phyloP scores from a whole-genome alignment of 441 rosid species.

The Lagerstroemia fauriei region DNA sequence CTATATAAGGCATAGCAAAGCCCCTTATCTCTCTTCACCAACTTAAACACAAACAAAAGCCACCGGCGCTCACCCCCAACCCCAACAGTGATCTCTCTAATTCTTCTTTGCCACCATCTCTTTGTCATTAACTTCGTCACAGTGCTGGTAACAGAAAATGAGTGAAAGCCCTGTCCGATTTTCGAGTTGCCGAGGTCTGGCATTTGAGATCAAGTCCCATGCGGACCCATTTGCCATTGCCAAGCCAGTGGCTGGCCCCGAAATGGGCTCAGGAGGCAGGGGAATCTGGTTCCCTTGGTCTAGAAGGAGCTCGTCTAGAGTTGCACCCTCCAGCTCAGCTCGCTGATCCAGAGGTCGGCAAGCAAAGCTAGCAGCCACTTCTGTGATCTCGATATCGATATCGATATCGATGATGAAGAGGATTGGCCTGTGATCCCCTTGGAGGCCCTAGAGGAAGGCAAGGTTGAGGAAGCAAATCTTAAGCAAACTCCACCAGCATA shows the following conservation, averaged over 20 bases:
- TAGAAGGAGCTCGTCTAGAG: slow-evolving; percentile 16
- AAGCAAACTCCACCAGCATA: slow-evolving; percentile 2
- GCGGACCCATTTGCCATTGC: slow-evolving; percentile 42
- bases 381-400: slow-evolving; percentile 24
- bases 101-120: not conserved
- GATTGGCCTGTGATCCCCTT: not conserved
- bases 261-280: not conserved
- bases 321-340: slow-evolving; percentile 18
- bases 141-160: not conserved
- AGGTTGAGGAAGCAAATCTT: not conserved
- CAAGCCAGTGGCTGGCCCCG: not conserved
- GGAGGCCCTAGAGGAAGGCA: slow-evolving; percentile 17
- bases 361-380: slow-evolving; percentile 35
- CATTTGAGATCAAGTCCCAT: slow-evolving; percentile 59
- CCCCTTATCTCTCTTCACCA: not conserved
- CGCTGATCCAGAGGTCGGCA: slow-evolving; percentile 21
- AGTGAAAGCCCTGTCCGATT: slow-evolving; percentile 44
- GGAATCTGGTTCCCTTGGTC: slow-evolving; percentile 19
- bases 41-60: not conserved
- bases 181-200: slow-evolving; percentile 64
- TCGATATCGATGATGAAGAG: slow-evolving; percentile 4
- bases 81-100: not conserved
- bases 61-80: not conserved
- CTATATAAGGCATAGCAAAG: not conserved
- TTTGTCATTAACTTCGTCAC: not conserved